phyloP scores from a whole-genome alignment of 2,329 filamentous ascomycete genomes.

The Neurospora crassa region DNA sequence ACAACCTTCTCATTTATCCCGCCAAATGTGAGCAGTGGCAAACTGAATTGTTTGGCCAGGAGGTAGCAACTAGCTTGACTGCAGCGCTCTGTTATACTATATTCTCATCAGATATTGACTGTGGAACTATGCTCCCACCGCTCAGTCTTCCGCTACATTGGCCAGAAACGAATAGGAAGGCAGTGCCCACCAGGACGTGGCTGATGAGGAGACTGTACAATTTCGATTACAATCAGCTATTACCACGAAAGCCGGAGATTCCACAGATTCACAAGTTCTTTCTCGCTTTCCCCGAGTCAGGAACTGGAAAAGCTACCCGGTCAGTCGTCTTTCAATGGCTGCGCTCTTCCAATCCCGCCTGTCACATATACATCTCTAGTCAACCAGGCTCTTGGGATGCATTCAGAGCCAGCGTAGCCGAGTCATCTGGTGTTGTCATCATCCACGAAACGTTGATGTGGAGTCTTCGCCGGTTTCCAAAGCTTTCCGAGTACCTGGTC shows the following conservation, averaged over 20 bases:
- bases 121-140: conserved; percentile 12
- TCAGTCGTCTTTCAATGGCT: conserved; percentile 37
- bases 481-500: conserved; percentile 25
- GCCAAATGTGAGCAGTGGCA: conserved; percentile 27
- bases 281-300: conserved; percentile 36
- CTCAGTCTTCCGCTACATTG: not conserved
- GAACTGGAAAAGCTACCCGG: conserved; percentile 21
- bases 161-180: not conserved
- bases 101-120: conserved; percentile 23
- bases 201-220: conserved; percentile 19
- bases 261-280: conserved; percentile 30
- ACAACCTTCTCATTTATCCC: conserved; percentile 32
- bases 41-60: conserved; percentile 11
- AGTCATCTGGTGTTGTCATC: conserved; percentile 28
- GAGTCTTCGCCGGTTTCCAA: conserved; percentile 30
- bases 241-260: conserved; percentile 10
- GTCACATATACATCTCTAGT: conserved; percentile 32
- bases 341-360: conserved; percentile 26
- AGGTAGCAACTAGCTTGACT: conserved; percentile 6
- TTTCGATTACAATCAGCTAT: conserved; percentile 24
- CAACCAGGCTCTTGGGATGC: conserved; percentile 36
- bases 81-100: conserved; percentile 27
- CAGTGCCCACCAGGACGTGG: conserved; percentile 6
- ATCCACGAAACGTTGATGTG: conserved; percentile 34
- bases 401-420: conserved; percentile 25